Base-by-base conservation (phyloP, 2,329 filamentous ascomycete genomes). In the Monilinia polystroma region DNA sequence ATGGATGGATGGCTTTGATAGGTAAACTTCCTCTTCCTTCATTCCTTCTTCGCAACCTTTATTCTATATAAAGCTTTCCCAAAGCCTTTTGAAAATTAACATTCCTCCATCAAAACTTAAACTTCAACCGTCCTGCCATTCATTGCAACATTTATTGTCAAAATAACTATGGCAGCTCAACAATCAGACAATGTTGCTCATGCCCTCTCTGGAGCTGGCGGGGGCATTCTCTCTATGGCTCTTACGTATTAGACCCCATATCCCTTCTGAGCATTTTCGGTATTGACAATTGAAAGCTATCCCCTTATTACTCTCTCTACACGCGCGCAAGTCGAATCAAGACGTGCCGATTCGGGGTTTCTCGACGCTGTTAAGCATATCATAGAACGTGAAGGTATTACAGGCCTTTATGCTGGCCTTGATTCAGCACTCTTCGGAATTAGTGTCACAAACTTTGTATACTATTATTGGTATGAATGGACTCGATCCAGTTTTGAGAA, bases 381-480 rank as follows among this genome's bases (percentile, higher is more conserved):
- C 77, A 85, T 99, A 70, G 90, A 93, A 73, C 91, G 95, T 73
- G 95, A 99, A 80, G 95, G 95, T 74, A 81, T 97, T 66, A 82
- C 86, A 2, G 95, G 95, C 43, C 87, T 99, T 47, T 99, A 98
- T 78, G 89, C 95, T 8, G 95, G 95, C 53, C 87, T 99, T 68
- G 92, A 96, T 79, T 96, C 91, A 70, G 95, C 95, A 63, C 84
- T 99, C 56, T 97, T 99, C 79, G 95, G 95, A 78, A 98, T 99
- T 82, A 95, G 91, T 79, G 89, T 99, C 73, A 99, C 95, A 74
- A 99, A 99, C 83, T 99, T 99, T 78, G 94, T 99, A 58, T 99
- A 99, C 84, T 99, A 99, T 82, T 99, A 98, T 84, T 99, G 92
- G 94, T 99, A 98, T 80, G 95, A 99, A 82, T 99, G 92, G 91